phyloP scores from a whole-genome alignment of 305 asterid genomes.

The Fraxinus sp. region DNA sequence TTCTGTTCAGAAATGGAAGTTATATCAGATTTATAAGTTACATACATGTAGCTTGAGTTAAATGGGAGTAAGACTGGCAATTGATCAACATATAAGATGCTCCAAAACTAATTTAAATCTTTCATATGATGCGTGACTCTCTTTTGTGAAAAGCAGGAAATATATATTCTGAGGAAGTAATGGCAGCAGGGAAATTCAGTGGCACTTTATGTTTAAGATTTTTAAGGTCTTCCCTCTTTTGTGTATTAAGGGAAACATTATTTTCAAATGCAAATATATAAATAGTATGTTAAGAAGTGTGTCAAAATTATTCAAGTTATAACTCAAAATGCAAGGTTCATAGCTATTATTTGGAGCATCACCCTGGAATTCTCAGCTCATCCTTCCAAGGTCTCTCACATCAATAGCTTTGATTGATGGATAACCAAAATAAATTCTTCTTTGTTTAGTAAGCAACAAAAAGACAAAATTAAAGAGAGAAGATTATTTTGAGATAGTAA shows the following conservation, averaged over 20 bases:
- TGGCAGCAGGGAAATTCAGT: background rate
- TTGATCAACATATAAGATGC: background rate
- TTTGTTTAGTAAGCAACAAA: slow-evolving; percentile 3
- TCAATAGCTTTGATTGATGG: background rate
- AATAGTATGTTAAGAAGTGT: background rate
- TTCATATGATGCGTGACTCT: background rate
- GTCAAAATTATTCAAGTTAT: background rate
- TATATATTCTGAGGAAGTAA: background rate
- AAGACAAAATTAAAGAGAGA: background rate
- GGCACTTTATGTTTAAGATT: background rate
- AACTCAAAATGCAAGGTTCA: background rate
- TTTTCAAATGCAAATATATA: background rate
- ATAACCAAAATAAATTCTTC: slow-evolving; percentile 3
- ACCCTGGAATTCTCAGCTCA: slow-evolving; percentile 4
- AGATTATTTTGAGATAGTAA: background rate
- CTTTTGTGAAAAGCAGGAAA: background rate
- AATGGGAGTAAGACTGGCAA: background rate
- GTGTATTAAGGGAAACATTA: background rate
- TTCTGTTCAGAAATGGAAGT: background rate
- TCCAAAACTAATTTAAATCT: background rate
- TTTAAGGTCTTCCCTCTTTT: background rate
- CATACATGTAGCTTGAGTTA: background rate
- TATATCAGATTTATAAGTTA: background rate
- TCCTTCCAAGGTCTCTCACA: background rate
- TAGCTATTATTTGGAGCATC: background rate